A percentile compares a stretch with the other conserved stretches of the same genome.
phyloP scores from a whole-genome alignment of 441 rosid species.

The Gossypium armourianum region DNA sequence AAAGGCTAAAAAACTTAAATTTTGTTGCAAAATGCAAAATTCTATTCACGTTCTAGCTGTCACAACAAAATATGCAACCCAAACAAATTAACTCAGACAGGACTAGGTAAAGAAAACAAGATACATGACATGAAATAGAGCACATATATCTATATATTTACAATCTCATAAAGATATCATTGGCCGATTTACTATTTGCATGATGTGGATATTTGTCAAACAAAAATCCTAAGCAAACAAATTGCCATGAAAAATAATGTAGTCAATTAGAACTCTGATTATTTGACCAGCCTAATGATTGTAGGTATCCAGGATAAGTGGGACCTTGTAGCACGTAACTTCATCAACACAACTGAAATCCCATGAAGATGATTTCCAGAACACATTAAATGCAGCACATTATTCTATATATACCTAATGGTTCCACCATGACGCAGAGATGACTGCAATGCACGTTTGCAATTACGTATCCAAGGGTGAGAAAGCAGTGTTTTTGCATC shows the following conservation, averaged over 20 bases:
- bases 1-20: neutral
- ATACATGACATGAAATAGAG: neutral
- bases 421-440: constrained; percentile 74
- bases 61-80: neutral
- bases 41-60: neutral
- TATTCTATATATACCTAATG: constrained; percentile 37
- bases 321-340: neutral
- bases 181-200: neutral
- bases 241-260: neutral
- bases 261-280: neutral
- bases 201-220: neutral
- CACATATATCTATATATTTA: neutral
- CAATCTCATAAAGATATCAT: neutral
- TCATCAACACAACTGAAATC: neutral
- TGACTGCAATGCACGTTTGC: constrained; percentile 77
- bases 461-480: constrained; percentile 95
- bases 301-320: neutral
- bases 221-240: constrained; percentile 1
- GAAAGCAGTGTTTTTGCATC: constrained; percentile 96
- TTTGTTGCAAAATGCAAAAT: neutral
- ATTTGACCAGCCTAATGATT: neutral
- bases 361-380: neutral
- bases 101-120: neutral
- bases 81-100: neutral
- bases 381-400: neutral